A percentile compares a stretch with the other conserved stretches of the same genome.
Evolutionary conservation across 768 basidiomycete genomes (phyloP).

Genomic region (Pleurotus giganteus): DNA sequence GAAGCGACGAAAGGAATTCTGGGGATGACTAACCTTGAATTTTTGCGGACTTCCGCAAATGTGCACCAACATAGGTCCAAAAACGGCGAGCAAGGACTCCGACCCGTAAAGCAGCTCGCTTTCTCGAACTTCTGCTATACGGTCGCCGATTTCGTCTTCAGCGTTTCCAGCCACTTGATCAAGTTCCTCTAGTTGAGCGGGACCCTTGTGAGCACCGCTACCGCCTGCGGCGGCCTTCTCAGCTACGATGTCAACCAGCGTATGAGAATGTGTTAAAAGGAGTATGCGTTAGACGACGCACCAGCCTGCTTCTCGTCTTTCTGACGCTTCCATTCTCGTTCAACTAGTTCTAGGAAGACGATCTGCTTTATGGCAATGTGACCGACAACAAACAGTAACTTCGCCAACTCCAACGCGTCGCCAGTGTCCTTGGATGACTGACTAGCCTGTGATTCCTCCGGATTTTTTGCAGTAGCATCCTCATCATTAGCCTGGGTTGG

Average conservation of each 20-base stretch:
- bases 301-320: conserved; percentile 87
- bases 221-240: conserved; percentile 54
- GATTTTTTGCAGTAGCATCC: conserved; percentile 21
- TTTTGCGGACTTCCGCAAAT: conserved; percentile 89
- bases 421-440: conserved; percentile 50
- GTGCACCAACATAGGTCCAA: conserved; percentile 87
- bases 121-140: conserved; percentile 82
- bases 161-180: conserved; percentile 97
- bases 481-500: conserved; percentile 31
- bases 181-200: conserved; percentile 80
- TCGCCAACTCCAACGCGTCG: conserved; percentile 85
- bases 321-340: conserved; percentile 94
- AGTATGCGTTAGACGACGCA: conserved; percentile 34
- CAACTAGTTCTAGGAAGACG: conserved; percentile 92
- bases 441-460: conserved; percentile 14
- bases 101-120: conserved; percentile 83
- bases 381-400: conserved; percentile 93
- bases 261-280: too few species aligned
- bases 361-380: conserved; percentile 98
- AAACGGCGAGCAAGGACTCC: conserved; percentile 77
- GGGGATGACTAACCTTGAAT: conserved; percentile 70
- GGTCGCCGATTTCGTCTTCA: conserved; percentile 97
- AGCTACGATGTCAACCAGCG: too few species aligned
- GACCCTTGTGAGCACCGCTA: conserved; percentile 31
- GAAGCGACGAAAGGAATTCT: neutral